A percentile compares a stretch with the other conserved stretches of the same genome.
phyloP scores from a whole-genome alignment of 2,329 filamentous ascomycete species.

The Shiraia sp. region DNA sequence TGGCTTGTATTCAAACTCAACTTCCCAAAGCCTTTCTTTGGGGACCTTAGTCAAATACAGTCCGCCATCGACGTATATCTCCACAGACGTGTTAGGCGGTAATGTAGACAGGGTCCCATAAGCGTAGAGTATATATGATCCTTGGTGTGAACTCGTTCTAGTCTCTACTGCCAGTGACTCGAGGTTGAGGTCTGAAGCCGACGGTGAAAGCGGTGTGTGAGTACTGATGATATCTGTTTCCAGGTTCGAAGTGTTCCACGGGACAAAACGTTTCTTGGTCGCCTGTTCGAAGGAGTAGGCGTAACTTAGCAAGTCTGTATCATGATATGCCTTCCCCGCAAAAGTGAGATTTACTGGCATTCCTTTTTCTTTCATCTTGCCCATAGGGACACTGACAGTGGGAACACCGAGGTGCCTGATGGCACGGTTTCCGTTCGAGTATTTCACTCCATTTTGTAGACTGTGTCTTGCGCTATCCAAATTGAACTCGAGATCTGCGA shows the following conservation, averaged over 20 bases:
- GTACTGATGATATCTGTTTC: constrained; percentile 13
- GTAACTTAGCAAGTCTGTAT: constrained; percentile 38
- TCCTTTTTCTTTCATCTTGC: constrained; percentile 48
- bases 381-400: constrained; percentile 59
- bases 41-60: not conserved
- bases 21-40: constrained; percentile 7
- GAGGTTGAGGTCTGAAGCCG: not conserved
- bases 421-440: constrained; percentile 58
- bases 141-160: not conserved
- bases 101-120: not conserved
- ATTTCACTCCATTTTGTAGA: constrained; percentile 57
- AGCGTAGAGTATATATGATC: not conserved
- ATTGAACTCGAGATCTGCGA: constrained; percentile 52
- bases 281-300: constrained; percentile 28
- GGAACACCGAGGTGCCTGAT: constrained; percentile 60
- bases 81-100: too few species aligned
- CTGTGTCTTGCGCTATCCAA: constrained; percentile 39
- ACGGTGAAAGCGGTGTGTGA: too few species aligned
- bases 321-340: constrained; percentile 54
- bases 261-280: constrained; percentile 14
- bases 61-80: constrained; percentile 26
- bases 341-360: constrained; percentile 62
- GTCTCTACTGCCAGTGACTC: not conserved
- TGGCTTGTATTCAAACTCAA: constrained; percentile 8
- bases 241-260: constrained; percentile 13